These are phyloP conservation scores for Pistacia atlantica DNA, from an alignment of 345 rosid genomes.

Conservation along the genomic window DNA sequence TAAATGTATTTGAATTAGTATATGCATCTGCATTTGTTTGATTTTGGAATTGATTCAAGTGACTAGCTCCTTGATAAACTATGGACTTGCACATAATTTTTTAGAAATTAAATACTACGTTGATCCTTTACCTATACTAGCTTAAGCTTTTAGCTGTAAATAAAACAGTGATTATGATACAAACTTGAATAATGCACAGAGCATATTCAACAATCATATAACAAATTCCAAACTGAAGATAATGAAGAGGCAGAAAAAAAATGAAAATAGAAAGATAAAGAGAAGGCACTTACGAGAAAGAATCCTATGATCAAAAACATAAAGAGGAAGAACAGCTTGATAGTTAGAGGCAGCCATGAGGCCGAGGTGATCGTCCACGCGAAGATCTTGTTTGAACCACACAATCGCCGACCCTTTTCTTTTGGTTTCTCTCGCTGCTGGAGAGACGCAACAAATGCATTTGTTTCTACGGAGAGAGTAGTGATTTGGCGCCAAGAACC, in stretches of 20 bases:
- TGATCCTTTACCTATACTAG: too few relatives aligned
- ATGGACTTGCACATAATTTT: background rate
- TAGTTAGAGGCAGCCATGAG: slow-evolving; percentile 53
- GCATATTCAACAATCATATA: slow-evolving; percentile 3
- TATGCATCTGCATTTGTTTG: too few relatives aligned
- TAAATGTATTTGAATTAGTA: too few relatives aligned
- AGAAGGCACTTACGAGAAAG: slow-evolving; percentile 53
- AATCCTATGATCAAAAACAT: slow-evolving; percentile 78
- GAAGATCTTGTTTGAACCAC: slow-evolving; percentile 96
- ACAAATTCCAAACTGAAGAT: background rate
- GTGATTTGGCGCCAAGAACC: slow-evolving; percentile 14
- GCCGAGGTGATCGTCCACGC: slow-evolving; percentile 84
- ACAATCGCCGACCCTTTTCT: slow-evolving; percentile 55
- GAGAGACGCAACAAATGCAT: slow-evolving; percentile 28
- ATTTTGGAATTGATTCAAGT: background rate
- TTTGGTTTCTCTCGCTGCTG: slow-evolving; percentile 4
- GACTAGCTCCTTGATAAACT: background rate
- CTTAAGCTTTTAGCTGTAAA: background rate
- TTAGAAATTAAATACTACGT: too few relatives aligned
- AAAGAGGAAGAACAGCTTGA: slow-evolving; percentile 59
- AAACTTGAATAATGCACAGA: background rate
- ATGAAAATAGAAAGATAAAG: background rate
- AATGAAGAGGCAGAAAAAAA: background rate
- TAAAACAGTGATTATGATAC: background rate
- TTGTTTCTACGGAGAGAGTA: slow-evolving; percentile 7